Evolutionary conservation across 345 rosid genomes (phyloP).

Genomic region (Populus tremula): DNA sequence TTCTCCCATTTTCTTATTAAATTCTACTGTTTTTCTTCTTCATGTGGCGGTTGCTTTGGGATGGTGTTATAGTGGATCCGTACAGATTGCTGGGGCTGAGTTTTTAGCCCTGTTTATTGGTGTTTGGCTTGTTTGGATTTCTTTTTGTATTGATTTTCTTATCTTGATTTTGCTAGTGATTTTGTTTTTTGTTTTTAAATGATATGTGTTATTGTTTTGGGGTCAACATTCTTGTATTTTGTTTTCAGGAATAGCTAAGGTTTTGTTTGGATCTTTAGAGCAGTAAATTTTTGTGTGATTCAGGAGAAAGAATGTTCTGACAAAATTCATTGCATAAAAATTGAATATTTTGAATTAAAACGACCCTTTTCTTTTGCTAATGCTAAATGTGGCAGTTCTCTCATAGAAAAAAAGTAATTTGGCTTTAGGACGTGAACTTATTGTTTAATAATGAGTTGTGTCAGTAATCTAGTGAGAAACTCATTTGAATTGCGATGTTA

Average conservation of each 20-base stretch:
- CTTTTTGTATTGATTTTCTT: neutral
- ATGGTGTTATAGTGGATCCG: constrained; percentile 14
- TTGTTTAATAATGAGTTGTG: neutral
- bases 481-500: neutral
- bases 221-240: constrained; percentile 18
- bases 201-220: neutral
- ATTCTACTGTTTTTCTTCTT: neutral
- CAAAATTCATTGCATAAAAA: neutral
- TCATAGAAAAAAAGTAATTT: neutral
- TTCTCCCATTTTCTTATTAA: constrained; percentile 14
- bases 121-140: constrained; percentile 16
- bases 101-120: constrained; percentile 11
- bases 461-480: neutral
- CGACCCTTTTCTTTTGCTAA: neutral
- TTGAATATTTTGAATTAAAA: neutral
- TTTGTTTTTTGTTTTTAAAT: neutral
- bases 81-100: constrained; percentile 14
- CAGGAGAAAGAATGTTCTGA: neutral
- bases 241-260: neutral
- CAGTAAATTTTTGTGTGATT: neutral
- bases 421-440: neutral
- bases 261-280: neutral
- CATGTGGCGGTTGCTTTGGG: constrained; percentile 22
- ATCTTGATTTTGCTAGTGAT: constrained; percentile 1
- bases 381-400: neutral